Evolutionary conservation across 768 basidiomycete genomes (phyloP).

Genomic region (Wakefieldia striispora): DNA sequence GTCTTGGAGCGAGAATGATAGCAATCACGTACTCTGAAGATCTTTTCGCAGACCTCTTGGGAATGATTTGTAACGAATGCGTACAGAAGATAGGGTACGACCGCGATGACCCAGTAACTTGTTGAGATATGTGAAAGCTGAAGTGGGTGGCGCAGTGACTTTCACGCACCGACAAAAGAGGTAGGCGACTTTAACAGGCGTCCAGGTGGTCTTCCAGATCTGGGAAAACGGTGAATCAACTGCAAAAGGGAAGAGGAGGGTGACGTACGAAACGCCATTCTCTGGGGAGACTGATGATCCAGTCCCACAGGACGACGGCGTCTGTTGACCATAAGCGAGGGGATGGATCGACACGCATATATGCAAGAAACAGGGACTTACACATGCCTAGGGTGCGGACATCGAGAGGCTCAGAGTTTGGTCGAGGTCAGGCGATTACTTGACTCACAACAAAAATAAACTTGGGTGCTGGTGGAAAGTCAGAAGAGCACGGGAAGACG

Average conservation of each 20-base stretch:
- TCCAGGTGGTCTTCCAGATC: slow-evolving; percentile 85
- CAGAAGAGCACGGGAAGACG: slow-evolving; percentile 4
- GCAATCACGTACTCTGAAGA: slow-evolving; percentile 54
- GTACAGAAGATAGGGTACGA: slow-evolving; percentile 76
- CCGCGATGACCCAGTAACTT: slow-evolving; percentile 81
- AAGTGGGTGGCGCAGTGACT: slow-evolving; percentile 11
- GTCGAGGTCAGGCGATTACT: slow-evolving; percentile 13
- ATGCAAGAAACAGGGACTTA: slow-evolving; percentile 34
- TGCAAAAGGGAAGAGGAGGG: neutral
- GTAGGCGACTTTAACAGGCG: slow-evolving; percentile 79
- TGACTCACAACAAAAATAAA: slow-evolving; percentile 82
- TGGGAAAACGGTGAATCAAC: slow-evolving; percentile 25
- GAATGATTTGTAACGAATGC: slow-evolving; percentile 73
- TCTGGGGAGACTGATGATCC: slow-evolving; percentile 73
- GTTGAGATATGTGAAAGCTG: slow-evolving; percentile 5
- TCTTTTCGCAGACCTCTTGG: slow-evolving; percentile 59
- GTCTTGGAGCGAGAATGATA: neutral
- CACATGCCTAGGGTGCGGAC: slow-evolving; percentile 58
- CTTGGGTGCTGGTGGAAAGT: slow-evolving; percentile 47
- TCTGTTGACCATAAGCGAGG: slow-evolving; percentile 41
- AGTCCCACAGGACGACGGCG: slow-evolving; percentile 83
- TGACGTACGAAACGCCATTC: slow-evolving; percentile 71
- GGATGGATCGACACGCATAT: slow-evolving; percentile 12
- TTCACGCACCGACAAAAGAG: slow-evolving; percentile 74
- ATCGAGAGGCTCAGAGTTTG: slow-evolving; percentile 31